Evolutionary conservation across 768 basidiomycete species (phyloP).

Genomic region (Boletales sp.): DNA sequence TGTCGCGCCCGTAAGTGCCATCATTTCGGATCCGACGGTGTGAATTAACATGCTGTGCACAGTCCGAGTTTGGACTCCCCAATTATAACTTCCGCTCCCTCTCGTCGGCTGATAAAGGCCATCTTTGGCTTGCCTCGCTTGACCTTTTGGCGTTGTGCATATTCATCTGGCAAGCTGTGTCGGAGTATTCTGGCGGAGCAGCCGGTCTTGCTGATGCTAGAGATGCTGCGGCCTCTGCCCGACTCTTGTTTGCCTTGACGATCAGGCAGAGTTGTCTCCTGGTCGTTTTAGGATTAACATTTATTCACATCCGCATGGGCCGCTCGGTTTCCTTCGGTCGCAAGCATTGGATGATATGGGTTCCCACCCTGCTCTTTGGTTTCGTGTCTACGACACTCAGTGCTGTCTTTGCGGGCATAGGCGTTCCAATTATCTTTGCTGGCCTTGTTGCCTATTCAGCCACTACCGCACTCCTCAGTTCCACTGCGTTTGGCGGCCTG

Average conservation of each 20-base stretch:
- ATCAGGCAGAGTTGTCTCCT: conserved; percentile 67
- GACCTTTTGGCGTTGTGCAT: conserved; percentile 59
- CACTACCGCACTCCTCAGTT: conserved; percentile 49
- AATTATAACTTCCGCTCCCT: conserved; percentile 54
- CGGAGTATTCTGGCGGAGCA: conserved; percentile 47
- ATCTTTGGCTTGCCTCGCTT: conserved; percentile 68
- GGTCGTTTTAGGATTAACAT: conserved; percentile 54
- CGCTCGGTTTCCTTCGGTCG: conserved; percentile 64
- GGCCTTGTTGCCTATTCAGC: conserved; percentile 60
- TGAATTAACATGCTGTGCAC: conserved; percentile 16
- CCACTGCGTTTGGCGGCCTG: conserved; percentile 53
- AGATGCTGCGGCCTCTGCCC: conserved; percentile 51
- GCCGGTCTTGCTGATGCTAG: conserved; percentile 41
- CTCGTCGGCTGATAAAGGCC: conserved; percentile 65
- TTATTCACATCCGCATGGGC: conserved; percentile 68
- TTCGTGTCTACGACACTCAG: conserved; percentile 57
- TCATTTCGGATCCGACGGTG: neutral
- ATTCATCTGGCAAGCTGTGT: conserved; percentile 65
- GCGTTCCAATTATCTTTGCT: conserved; percentile 51
- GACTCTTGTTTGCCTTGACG: conserved; percentile 69
- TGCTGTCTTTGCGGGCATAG: conserved; percentile 53
- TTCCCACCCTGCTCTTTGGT: conserved; percentile 54
- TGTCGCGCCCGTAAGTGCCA: conserved; percentile 59
- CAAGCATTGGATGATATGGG: conserved; percentile 75
- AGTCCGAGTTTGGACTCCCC: conserved; percentile 77